These are phyloP conservation scores for Lactarius akahatsu DNA, from an alignment of 768 basidiomycete genomes.

Conservation along the genomic window DNA sequence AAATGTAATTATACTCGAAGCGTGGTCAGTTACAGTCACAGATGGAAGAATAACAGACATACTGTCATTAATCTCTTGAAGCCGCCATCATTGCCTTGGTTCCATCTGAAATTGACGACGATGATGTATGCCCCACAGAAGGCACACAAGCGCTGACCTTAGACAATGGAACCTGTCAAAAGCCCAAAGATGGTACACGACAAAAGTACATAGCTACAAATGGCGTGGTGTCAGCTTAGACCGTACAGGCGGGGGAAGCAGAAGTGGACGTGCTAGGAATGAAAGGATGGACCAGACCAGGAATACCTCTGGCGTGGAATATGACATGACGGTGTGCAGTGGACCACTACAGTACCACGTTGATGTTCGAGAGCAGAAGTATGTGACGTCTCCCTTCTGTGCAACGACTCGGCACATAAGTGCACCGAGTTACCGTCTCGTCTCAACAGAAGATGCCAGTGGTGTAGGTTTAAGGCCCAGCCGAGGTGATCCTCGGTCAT, in stretches of 20 bases:
- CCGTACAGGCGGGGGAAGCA: neutral
- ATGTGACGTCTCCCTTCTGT: neutral
- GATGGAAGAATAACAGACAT: conserved; percentile 29
- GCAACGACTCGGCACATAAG: neutral
- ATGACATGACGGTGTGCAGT: conserved; percentile 48
- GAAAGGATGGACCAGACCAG: conserved; percentile 63
- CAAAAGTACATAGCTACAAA: conserved; percentile 54
- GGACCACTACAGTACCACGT: neutral
- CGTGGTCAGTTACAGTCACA: neutral
- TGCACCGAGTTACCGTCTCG: neutral
- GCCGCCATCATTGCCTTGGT: conserved; percentile 62
- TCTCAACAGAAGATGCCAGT: neutral
- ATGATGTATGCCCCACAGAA: neutral
- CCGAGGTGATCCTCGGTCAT: neutral
- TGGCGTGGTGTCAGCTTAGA: neutral
- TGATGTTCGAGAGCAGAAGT: neutral
- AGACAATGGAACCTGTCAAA: conserved; percentile 77
- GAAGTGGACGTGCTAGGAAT: conserved; percentile 43
- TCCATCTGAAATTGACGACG: conserved; percentile 51
- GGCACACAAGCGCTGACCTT: conserved; percentile 42
- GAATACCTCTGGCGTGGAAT: conserved; percentile 57
- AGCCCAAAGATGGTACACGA: conserved; percentile 72
- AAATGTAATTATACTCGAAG: conserved; percentile 66
- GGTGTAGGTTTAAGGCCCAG: neutral
- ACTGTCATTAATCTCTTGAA: conserved; percentile 89